Base-by-base conservation (phyloP, 805 yeast species). In the Myxozyma neglecta region DNA sequence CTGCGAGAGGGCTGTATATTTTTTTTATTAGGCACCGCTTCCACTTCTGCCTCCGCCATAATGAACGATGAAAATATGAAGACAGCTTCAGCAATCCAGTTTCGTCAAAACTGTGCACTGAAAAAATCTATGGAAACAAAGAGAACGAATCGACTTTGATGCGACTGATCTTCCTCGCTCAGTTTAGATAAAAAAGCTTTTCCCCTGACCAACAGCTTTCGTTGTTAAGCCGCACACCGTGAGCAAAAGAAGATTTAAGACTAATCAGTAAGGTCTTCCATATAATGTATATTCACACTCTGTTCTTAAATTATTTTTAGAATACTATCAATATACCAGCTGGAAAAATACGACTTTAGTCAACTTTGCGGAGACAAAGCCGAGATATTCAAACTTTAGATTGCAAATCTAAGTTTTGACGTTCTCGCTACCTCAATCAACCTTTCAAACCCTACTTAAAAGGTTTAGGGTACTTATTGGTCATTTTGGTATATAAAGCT, bases 11-110 rank as follows among this genome's bases (percentile, higher is more conserved):
- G 18, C 16, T 37, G 32, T 43, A 37, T 3, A 16, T 14, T 51
- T 24, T 39, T 24, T 24, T 39, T 51, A 11, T 39, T 40, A 43
- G 35, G 18, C 49, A 20, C 24, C 35, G 55, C 46, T 39, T 36
- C 46, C 37, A 46, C 13, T 29, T n/a, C 55, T 13, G 36, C 55
- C 6, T 51, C 55, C 46, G 55, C 55, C 55, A 51, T 51, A 29
- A 20, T 40, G 14, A 13, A 51, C 1, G 8, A 24, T 32, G 3
- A 20, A 9, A 7, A 7, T 9, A 13, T 20, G 16, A 7, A 35
- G 20, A 9, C 20, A 9, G 18, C 18, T 16, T 42, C 3, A 9
- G 10, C 46, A 20, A 42, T 16, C 14, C 13, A n/a, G 16, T 42
- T 9, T 9, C 14, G n/a, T 16, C 10, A 42, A 42, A n/a, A 42